Conservation (phyloP, 305 asterid species). For the Fraxinus sp. region DNA sequence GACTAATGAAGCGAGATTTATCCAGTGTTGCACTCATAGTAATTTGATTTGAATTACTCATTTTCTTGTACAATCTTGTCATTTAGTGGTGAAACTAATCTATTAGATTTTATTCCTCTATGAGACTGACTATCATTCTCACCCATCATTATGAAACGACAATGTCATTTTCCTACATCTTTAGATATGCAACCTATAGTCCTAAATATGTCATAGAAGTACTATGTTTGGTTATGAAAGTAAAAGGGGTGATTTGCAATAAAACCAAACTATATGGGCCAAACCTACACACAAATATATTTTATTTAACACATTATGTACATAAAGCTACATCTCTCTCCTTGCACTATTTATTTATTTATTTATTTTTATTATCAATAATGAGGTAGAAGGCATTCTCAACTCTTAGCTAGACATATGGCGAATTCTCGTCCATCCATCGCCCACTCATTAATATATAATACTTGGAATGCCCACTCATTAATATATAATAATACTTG, state of each 20-base stretch:
- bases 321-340: not conserved
- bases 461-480: no score
- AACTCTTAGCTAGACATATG: not conserved
- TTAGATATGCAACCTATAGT: not conserved
- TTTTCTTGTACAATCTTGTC: not conserved
- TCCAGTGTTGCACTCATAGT: no score
- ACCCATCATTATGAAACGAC: not conserved
- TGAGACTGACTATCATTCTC: not conserved
- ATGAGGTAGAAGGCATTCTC: not conserved
- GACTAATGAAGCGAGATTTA: no score
- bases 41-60: no score
- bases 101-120: not conserved
- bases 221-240: not conserved
- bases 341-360: not conserved
- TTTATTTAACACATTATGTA: not conserved
- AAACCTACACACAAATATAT: no score
- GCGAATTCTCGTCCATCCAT: not conserved
- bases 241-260: not conserved
- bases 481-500: no score
- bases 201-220: not conserved
- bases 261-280: not conserved
- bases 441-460: not conserved
- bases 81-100: not conserved
- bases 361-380: no score
- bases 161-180: not conserved